Percentiles rank a stretch among this genome's conserved stretches.
These are phyloP conservation scores for Boletus rubropictus DNA, from an alignment of 768 basidiomycete species.

Conservation along the genomic window DNA sequence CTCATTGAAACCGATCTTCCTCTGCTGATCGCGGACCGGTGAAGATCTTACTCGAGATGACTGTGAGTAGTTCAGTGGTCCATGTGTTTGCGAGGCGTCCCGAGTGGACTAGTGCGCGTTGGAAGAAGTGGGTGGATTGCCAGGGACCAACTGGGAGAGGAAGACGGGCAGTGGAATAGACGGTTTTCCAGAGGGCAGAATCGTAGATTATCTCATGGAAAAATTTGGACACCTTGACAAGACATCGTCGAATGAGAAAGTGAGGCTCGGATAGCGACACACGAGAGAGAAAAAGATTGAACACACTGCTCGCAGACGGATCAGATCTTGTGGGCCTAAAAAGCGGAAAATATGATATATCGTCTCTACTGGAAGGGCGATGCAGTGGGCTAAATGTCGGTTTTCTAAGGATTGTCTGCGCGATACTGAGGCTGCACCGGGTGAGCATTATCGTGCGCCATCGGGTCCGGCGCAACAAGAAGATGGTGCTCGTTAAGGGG, in stretches of 20 bases:
- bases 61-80: conserved; percentile 10
- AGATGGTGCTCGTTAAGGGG: no score
- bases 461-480: neutral
- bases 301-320: conserved; percentile 14
- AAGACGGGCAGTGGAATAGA: conserved; percentile 8
- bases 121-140: conserved; percentile 16
- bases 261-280: no score
- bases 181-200: conserved; percentile 9
- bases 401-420: neutral
- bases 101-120: conserved; percentile 17
- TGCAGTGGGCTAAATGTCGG: neutral
- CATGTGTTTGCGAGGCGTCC: conserved; percentile 10
- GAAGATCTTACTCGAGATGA: conserved; percentile 3
- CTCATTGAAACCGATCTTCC: conserved; percentile 11
- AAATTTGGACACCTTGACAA: conserved; percentile 13
- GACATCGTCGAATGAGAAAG: neutral
- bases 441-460: conserved; percentile 7
- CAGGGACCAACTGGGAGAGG: conserved; percentile 20
- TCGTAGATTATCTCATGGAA: conserved; percentile 11
- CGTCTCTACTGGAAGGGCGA: conserved; percentile 15
- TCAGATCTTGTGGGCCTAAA: conserved; percentile 9
- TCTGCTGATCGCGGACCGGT: conserved; percentile 6
- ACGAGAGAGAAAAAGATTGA: no score
- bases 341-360: conserved; percentile 8
- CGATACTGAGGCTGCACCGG: neutral